Evolutionary conservation across 495 filamentous ascomycete genomes (phyloP).

Genomic region (Aspergillus coremiiformis): DNA sequence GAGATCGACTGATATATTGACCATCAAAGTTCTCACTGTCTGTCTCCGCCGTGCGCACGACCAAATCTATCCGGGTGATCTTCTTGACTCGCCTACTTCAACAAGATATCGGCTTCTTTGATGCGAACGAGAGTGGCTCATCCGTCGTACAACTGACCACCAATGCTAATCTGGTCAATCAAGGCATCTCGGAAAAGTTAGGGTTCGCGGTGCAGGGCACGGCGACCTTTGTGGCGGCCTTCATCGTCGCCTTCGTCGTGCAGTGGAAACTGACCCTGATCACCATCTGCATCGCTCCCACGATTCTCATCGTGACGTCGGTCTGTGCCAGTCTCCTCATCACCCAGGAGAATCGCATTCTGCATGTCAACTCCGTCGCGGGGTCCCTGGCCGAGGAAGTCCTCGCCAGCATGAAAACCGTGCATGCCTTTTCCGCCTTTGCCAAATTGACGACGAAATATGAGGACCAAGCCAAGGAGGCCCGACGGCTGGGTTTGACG

Average conservation of each 20-base stretch:
- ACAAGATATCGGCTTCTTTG: background rate
- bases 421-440: conserved; percentile 44
- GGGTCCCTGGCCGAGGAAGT: conserved; percentile 38
- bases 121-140: conserved; percentile 1
- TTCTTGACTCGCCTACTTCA: background rate
- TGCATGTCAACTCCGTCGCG: conserved; percentile 9
- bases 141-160: conserved; percentile 29
- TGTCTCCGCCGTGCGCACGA: background rate
- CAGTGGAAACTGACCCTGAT: conserved; percentile 39
- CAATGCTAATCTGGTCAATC: conserved; percentile 32
- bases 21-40: background rate
- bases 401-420: conserved; percentile 35
- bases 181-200: conserved; percentile 34
- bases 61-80: background rate
- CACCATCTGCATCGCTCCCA: conserved; percentile 20
- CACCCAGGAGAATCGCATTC: conserved; percentile 16
- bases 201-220: conserved; percentile 35
- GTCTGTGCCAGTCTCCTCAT: conserved; percentile 7
- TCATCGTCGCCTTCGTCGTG: conserved; percentile 36
- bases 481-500: conserved; percentile 18
- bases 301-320: conserved; percentile 18
- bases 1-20: too few relatives aligned
- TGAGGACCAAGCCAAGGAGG: conserved; percentile 17
- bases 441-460: conserved; percentile 27
- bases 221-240: conserved; percentile 39